Evolutionary conservation across 768 basidiomycete genomes (phyloP).

Genomic region (Auricularia auricula-judae): DNA sequence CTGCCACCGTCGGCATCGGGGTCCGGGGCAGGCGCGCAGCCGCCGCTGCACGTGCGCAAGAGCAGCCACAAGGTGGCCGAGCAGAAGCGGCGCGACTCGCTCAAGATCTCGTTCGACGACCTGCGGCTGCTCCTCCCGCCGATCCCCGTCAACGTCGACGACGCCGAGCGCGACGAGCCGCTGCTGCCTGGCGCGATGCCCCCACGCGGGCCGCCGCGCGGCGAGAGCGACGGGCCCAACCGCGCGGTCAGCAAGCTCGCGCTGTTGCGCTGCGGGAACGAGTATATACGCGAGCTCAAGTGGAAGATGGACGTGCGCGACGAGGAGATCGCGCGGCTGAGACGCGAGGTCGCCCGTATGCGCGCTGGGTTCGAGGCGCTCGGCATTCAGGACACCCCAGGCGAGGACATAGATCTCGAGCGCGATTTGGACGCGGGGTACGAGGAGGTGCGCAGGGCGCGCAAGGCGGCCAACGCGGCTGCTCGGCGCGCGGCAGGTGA

Average conservation of each 20-base stretch:
- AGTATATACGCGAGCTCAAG: constrained; percentile 70
- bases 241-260: constrained; percentile 91
- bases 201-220: constrained; percentile 79
- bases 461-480: neutral
- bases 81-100: constrained; percentile 91
- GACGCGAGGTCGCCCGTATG: constrained; percentile 55
- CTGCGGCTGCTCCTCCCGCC: constrained; percentile 76
- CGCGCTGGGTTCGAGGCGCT: constrained; percentile 15
- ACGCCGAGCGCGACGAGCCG: constrained; percentile 58
- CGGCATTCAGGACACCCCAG: neutral
- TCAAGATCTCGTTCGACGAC: constrained; percentile 89
- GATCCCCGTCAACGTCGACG: constrained; percentile 66
- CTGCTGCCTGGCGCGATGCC: constrained; percentile 80
- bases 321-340: constrained; percentile 56
- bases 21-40: constrained; percentile 9
- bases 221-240: constrained; percentile 84
- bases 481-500: neutral
- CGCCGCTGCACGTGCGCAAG: constrained; percentile 43
- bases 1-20: constrained; percentile 12
- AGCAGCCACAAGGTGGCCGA: constrained; percentile 93
- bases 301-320: constrained; percentile 71
- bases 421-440: constrained; percentile 8
- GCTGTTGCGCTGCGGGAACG: constrained; percentile 81
- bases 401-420: constrained; percentile 8
- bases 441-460: constrained; percentile 3